A percentile compares a stretch with the other conserved stretches of the same genome.
Evolutionary conservation across 192 early-diverging fungal species (phyloP).

Genomic region (Glomus cerebriforme): DNA sequence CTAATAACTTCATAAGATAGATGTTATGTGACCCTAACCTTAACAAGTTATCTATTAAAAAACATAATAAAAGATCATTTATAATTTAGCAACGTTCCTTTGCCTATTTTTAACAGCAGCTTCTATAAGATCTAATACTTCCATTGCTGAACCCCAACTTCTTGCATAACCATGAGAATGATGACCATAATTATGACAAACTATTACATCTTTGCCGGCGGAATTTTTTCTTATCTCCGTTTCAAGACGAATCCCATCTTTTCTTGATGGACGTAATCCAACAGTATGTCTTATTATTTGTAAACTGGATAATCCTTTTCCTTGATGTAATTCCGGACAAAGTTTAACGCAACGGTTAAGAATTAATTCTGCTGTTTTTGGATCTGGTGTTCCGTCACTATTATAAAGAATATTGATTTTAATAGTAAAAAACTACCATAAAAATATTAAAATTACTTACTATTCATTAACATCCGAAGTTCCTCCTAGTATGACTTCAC

Average conservation of each 20-base stretch:
- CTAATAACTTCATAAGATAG: too few species aligned
- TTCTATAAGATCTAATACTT: slow-evolving; percentile 42
- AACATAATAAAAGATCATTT: too few species aligned
- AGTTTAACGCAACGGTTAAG: slow-evolving; percentile 46
- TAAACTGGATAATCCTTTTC: slow-evolving; percentile 39
- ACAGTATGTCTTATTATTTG: slow-evolving; percentile 52
- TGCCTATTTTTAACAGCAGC: too few species aligned
- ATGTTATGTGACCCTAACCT: too few species aligned
- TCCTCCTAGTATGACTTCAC: slow-evolving; percentile 76
- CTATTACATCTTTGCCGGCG: slow-evolving; percentile 36
- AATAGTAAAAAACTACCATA: background rate
- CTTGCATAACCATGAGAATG: slow-evolving; percentile 58
- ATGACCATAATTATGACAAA: slow-evolving; percentile 71
- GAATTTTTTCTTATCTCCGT: slow-evolving; percentile 47
- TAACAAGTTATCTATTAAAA: too few species aligned
- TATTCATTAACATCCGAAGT: slow-evolving; percentile 54
- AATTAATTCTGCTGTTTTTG: slow-evolving; percentile 39
- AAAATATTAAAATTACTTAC: slow-evolving; percentile 39
- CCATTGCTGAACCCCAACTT: slow-evolving; percentile 59
- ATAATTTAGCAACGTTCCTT: too few species aligned
- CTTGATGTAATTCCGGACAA: slow-evolving; percentile 50
- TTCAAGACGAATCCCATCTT: slow-evolving; percentile 55
- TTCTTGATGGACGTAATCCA: slow-evolving; percentile 58
- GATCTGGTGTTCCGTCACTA: slow-evolving; percentile 35
- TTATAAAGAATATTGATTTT: slow-evolving; percentile 30